Evolutionary conservation across 176 grass and related monocot genomes (phyloP).

Genomic region (Melocanna baccifera): DNA sequence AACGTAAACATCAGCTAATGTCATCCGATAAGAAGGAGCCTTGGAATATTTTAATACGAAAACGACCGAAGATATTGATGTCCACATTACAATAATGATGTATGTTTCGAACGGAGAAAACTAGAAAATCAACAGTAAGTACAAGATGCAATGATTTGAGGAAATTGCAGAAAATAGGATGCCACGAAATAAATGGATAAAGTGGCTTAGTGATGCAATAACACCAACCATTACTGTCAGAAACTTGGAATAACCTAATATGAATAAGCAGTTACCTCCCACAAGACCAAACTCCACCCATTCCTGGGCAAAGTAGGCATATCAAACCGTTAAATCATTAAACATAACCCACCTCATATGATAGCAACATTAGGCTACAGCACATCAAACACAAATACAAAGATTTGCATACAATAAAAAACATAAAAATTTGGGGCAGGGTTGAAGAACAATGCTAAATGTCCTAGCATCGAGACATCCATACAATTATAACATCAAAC

Average conservation of each 20-base stretch:
- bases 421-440: not conserved
- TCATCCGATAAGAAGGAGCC: not conserved
- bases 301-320: not conserved
- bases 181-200: not conserved
- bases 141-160: not conserved
- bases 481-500: conserved; percentile 2
- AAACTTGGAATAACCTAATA: not conserved
- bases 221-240: not conserved
- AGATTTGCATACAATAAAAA: not conserved
- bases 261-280: not conserved
- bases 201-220: not conserved
- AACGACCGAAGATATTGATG: not conserved
- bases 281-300: not conserved
- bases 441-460: not conserved
- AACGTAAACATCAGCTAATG: not conserved
- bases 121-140: not conserved
- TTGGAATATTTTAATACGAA: not conserved
- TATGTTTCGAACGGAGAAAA: not conserved
- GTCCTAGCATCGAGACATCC: not conserved
- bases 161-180: not conserved
- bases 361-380: not conserved
- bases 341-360: not conserved
- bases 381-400: not conserved
- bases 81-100: not conserved
- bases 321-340: not conserved